phyloP scores from a whole-genome alignment of 1,284 basidiomycete genomes.

The Pisolithus thermaeus region DNA sequence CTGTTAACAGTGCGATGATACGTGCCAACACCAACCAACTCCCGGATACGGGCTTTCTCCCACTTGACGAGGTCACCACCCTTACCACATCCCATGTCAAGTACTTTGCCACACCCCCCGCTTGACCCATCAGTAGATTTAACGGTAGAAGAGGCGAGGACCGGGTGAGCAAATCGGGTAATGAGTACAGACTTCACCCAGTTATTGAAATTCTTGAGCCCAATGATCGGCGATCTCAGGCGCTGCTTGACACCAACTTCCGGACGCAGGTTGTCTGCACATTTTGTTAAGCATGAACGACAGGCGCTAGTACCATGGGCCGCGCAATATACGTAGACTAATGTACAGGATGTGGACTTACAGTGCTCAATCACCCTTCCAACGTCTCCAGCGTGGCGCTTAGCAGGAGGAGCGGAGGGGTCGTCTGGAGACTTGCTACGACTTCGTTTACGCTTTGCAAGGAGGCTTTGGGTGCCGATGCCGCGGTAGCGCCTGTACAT shows the following conservation, averaged over 20 bases:
- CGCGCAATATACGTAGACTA: not conserved
- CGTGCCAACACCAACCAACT: conserved; percentile 81
- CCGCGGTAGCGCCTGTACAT: conserved; percentile 55
- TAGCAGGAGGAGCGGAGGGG: conserved; percentile 37
- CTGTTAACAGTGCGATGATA: conserved; percentile 9
- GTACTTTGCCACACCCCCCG: conserved; percentile 61
- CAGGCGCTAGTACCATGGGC: conserved; percentile 2
- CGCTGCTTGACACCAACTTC: conserved; percentile 86
- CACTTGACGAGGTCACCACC: conserved; percentile 97
- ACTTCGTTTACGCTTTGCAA: conserved; percentile 52
- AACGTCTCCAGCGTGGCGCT: conserved; percentile 57
- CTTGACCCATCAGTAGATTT: conserved; percentile 29
- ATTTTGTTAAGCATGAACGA: not conserved
- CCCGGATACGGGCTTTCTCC: conserved; percentile 79
- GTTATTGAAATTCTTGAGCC: conserved; percentile 97
- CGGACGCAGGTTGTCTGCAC: conserved; percentile 82
- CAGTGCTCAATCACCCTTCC: conserved; percentile 69
- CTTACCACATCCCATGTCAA: conserved; percentile 98
- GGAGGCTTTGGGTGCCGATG: conserved; percentile 48
- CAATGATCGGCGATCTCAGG: conserved; percentile 91
- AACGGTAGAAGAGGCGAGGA: conserved; percentile 36
- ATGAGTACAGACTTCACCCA: conserved; percentile 98
- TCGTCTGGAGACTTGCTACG: conserved; percentile 37
- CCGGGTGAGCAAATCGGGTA: conserved; percentile 74
- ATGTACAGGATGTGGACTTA: conserved; percentile 31